Conservation (phyloP, 768 basidiomycete species). For the Leccinellum albellum region DNA sequence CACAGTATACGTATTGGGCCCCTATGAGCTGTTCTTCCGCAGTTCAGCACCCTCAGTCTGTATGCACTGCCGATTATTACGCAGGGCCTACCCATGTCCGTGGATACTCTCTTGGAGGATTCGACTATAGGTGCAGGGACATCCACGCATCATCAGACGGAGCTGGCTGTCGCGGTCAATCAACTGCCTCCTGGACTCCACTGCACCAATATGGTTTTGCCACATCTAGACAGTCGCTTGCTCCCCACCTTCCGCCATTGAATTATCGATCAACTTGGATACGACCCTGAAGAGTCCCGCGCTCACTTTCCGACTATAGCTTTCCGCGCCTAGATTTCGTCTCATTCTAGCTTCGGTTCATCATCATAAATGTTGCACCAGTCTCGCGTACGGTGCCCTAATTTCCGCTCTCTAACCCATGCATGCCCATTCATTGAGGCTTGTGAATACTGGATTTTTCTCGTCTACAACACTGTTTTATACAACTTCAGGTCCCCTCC, state of each 20-base stretch:
- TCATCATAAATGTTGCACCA: conserved; percentile 31
- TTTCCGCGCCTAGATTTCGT: conserved; percentile 26
- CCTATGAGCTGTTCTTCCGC: conserved; percentile 33
- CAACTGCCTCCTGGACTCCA: conserved; percentile 43
- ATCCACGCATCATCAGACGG: conserved; percentile 42
- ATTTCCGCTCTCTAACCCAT: conserved; percentile 39
- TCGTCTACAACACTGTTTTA: conserved; percentile 23
- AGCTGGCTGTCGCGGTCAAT: conserved; percentile 34
- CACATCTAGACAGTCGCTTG: conserved; percentile 42
- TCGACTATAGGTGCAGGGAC: conserved; percentile 51
- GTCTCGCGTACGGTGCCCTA: conserved; percentile 34
- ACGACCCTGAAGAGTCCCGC: conserved; percentile 36
- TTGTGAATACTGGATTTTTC: conserved; percentile 36
- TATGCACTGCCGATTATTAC: conserved; percentile 49
- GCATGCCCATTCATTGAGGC: conserved; percentile 31
- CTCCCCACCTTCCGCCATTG: conserved; percentile 38
- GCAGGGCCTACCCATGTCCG: conserved; percentile 48
- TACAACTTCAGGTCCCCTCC: conserved; percentile 24
- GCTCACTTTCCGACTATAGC: conserved; percentile 1
- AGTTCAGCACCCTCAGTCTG: conserved; percentile 54
- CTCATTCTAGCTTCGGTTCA: conserved; percentile 17
- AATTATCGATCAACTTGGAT: conserved; percentile 50
- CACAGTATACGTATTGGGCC: conserved; percentile 24
- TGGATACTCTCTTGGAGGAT: conserved; percentile 58
- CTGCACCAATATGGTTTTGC: conserved; percentile 39